Base-by-base conservation (phyloP, 129 eudicot species). In the Lonicera japonica region DNA sequence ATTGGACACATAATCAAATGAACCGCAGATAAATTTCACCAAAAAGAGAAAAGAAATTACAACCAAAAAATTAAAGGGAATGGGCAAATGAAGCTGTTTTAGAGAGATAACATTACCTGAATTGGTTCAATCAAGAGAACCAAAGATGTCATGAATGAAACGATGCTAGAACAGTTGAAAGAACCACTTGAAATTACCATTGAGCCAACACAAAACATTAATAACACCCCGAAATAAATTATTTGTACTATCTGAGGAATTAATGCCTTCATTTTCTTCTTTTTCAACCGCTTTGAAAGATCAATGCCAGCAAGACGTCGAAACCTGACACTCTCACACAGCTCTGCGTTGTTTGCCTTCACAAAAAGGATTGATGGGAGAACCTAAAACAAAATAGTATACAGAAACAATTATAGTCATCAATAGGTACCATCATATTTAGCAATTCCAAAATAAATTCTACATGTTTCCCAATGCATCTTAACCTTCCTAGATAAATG, bases 271-370 rank as follows among this genome's bases (percentile, higher is more conserved):
- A 88, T 71, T 70, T 79, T 84, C 79, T 85, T 92, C 77, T 85
- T 92, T 10, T 79, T 67, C 53, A 83, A 72, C 46, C 74, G 77
- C 25, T 70, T 75, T 62, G 67, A 63, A 7, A 85, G 67, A 56
- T 92, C 95, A 55, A 72, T 72, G 76, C 59, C 50, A 70, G 99
- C 96, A 80, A 92, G 95, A 41, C 61, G 72, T 67, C 82, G 74
- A 66, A 92, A 92, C 60, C 87, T 82, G 51, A 76, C 64, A 68
- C 79, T 58, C 75, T 92, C 99, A 46, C 72, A 71, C 64, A 75
- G 53, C 67, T 92, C 99, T 47, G 88, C 88, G 64, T 79, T 82
- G 74, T 83, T 92, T 55, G 95, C 99, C 86, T 92, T 92, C 73
- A 92, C 89, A 73, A 92, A 88, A 25, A 88, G 80, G 54, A 88